Percentiles rank a stretch among this genome's conserved stretches.
Evolutionary conservation across 2,329 filamentous ascomycete species (phyloP).

Genomic region (Colletotrichum graminicola): DNA sequence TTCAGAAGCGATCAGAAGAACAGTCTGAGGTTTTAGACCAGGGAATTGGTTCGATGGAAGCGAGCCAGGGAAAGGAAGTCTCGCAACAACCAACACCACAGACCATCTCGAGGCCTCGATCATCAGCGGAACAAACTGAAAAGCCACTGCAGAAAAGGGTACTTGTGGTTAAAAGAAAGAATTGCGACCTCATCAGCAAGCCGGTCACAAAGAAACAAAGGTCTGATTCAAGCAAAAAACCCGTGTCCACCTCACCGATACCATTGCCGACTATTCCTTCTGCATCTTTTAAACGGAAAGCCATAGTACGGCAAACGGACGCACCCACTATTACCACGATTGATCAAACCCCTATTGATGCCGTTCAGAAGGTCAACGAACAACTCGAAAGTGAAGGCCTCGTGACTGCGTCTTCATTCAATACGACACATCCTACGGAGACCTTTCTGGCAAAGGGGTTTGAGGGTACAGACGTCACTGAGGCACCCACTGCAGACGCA

Average conservation of each 20-base stretch:
- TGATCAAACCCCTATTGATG: too few species aligned
- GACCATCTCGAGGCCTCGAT: neutral
- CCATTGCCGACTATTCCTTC: neutral
- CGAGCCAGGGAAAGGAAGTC: neutral
- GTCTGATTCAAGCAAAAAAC: neutral
- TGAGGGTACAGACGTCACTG: too few species aligned
- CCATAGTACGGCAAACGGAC: neutral
- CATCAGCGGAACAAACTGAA: neutral
- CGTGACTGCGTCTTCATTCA: neutral
- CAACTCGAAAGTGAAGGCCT: neutral
- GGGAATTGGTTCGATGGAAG: neutral
- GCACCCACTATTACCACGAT: neutral
- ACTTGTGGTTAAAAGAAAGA: neutral
- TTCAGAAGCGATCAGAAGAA: neutral
- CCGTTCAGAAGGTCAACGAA: neutral
- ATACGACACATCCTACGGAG: too few species aligned
- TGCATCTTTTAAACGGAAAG: neutral
- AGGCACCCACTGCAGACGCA: neutral
- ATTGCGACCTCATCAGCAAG: neutral
- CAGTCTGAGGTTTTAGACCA: neutral
- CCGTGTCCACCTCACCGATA: neutral
- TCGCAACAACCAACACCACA: neutral
- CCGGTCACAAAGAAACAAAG: slow-evolving; percentile 14
- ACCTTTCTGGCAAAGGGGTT: neutral
- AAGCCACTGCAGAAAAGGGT: neutral